Evolutionary conservation across 2,329 filamentous ascomycete genomes (phyloP).

Genomic region (Aspergillus carbonarius): DNA sequence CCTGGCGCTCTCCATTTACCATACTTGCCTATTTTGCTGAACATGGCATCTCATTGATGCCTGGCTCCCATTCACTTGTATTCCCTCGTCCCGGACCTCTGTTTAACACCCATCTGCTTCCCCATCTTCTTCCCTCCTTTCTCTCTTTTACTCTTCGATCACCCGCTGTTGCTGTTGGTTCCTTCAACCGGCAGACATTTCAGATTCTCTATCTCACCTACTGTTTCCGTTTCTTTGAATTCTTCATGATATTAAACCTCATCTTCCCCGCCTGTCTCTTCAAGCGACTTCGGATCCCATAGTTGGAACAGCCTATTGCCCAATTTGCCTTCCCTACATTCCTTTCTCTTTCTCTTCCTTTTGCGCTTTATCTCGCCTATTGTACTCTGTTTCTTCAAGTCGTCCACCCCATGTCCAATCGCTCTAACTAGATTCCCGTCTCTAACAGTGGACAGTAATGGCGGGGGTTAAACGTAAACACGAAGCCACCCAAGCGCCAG

Average conservation of each 20-base stretch:
- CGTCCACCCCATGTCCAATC: background rate
- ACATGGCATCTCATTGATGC: background rate
- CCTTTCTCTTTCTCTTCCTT: background rate
- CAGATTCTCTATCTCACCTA: background rate
- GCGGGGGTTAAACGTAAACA: constrained; percentile 38
- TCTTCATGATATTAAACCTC: background rate
- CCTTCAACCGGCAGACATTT: background rate
- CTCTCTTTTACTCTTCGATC: background rate
- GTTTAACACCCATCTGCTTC: background rate
- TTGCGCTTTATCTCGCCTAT: background rate
- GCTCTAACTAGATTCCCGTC: constrained; percentile 4
- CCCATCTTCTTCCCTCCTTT: background rate
- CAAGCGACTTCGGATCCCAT: background rate
- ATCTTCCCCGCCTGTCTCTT: background rate
- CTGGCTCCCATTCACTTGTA: background rate
- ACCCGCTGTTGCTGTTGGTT: background rate
- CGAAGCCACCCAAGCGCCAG: constrained; percentile 25
- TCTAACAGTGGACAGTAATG: constrained; percentile 31
- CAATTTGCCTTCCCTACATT: background rate
- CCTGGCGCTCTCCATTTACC: background rate
- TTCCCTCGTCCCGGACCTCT: constrained; percentile 4
- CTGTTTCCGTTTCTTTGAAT: background rate
- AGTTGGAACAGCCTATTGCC: background rate
- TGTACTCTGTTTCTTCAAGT: background rate
- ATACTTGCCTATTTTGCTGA: background rate